These are phyloP conservation scores for Teunomyces barrocoloradensis DNA, from an alignment of 805 yeast species.

Conservation along the genomic window DNA sequence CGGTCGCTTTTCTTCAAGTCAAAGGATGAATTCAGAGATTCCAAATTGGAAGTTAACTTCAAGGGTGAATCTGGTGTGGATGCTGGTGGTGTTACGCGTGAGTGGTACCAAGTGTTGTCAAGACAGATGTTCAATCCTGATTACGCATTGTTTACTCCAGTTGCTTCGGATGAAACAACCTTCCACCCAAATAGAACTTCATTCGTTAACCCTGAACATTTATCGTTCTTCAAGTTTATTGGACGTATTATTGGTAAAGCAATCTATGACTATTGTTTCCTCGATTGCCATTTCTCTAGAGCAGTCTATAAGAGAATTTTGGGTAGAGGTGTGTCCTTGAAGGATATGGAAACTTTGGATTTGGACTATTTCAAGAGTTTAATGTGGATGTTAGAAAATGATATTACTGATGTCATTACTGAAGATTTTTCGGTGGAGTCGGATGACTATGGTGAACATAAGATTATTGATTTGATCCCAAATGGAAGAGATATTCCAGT, in stretches of 20 bases:
- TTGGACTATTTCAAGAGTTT: slow-evolving; percentile 88
- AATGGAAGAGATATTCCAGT: slow-evolving; percentile 82
- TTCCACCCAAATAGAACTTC: slow-evolving; percentile 95
- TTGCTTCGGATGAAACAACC: slow-evolving; percentile 86
- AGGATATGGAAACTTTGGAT: slow-evolving; percentile 93
- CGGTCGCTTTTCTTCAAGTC: slow-evolving; percentile 76
- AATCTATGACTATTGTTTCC: slow-evolving; percentile 75
- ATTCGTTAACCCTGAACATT: slow-evolving; percentile 88
- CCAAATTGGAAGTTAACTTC: slow-evolving; percentile 78
- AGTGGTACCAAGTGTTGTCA: slow-evolving; percentile 93
- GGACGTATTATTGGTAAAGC: slow-evolving; percentile 96
- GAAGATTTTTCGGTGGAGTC: slow-evolving; percentile 93
- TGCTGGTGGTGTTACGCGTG: slow-evolving; percentile 97
- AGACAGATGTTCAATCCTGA: slow-evolving; percentile 96
- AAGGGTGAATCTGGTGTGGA: slow-evolving; percentile 95
- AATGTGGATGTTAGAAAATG: slow-evolving; percentile 95
- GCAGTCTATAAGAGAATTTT: slow-evolving; percentile 89
- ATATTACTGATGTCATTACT: slow-evolving; percentile 90
- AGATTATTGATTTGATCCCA: slow-evolving; percentile 76
- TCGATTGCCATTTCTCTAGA: slow-evolving; percentile 93
- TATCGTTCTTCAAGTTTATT: slow-evolving; percentile 88
- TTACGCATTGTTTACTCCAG: slow-evolving; percentile 88
- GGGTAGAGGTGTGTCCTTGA: slow-evolving; percentile 75
- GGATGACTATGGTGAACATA: slow-evolving; percentile 90
- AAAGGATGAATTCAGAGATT: slow-evolving; percentile 65